Percentiles rank a stretch among this genome's conserved stretches.
Conservation (phyloP, 192 early-diverging fungal species). For the Umbelopsis sp. region DNA sequence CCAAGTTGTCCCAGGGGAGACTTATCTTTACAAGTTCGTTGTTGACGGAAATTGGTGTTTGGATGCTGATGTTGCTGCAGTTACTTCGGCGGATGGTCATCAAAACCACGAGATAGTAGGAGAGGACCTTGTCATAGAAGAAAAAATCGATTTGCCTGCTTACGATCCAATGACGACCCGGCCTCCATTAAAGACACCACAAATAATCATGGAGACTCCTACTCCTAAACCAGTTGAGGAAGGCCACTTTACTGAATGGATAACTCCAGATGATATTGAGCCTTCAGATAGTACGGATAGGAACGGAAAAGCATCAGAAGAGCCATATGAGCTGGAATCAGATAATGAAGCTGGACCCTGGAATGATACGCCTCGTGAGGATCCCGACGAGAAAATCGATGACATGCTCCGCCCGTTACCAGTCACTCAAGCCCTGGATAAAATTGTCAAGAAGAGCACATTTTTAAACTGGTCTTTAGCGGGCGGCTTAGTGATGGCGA, state of each 20-base stretch:
- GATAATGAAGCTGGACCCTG: background rate
- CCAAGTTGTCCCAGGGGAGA: background rate
- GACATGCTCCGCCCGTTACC: background rate
- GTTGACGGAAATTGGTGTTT: slow-evolving; percentile 11
- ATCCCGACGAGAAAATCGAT: slow-evolving; percentile 9
- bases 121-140: background rate
- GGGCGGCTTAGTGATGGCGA: background rate
- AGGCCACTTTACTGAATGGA: slow-evolving; percentile 12
- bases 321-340: background rate
- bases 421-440: background rate
- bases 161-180: background rate
- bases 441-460: background rate
- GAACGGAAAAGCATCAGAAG: background rate
- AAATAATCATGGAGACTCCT: slow-evolving; percentile 9
- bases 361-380: background rate
- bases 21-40: slow-evolving; percentile 16
- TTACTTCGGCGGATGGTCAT: background rate
- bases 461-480: slow-evolving; percentile 1
- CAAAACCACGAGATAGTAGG: slow-evolving; percentile 16
- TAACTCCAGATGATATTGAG: slow-evolving; percentile 11
- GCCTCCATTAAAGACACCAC: background rate
- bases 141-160: background rate
- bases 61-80: background rate
- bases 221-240: background rate
- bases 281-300: background rate